Evolutionary conservation across 345 rosid species (phyloP), one percentile per base, ranked within the genome.

Genomic region (Eucalyptus urophylla): DNA sequence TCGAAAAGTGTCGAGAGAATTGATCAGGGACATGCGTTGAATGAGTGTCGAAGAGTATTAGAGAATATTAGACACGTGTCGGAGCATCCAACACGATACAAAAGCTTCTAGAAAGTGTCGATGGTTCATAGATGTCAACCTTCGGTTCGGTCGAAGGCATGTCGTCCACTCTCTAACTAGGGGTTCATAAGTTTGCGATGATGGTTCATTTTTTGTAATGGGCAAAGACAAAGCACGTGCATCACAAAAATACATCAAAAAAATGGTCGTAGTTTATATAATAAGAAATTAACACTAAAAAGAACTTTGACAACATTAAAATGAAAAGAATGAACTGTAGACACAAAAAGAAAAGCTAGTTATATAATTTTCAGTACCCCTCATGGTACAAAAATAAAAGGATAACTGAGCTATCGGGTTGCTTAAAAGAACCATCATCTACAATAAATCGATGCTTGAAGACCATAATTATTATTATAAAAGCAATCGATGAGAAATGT

Each of bases 11-110:
- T 56, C 1, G 3, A 2, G 12, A 56, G 29, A 56, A 1, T 56
- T 56, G 1, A 56, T 22, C 0, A 1, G 3, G 12, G 29, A 10
- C 6, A 56, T 24, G 3, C 24, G 29, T 10, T 56, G 3, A 56
- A 22, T 10, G 29, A 24, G 29, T 1, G 12, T 24, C 1, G 0
- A 56, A 56, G 8, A 22, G 3, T 22, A 9, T 24, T 3, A 22
- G 3, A 9, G 6, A 56, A 6, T 24, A 24, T 56, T 8, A 1
- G 1, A 56, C 62, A 56, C 3, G 3, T 24, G 3, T 56, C 3
- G 2, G 0, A 56, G 0, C 0, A 24, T 56, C 3, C 3, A 2
- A 4, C 29, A 56, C 1, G 1, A 10, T 4, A 56, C 6, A 5
- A 56, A 24, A 56, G 0, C 29, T 56, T 1, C 14, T 22, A 22